Percentiles rank a stretch among this genome's conserved stretches.
Evolutionary conservation across 2,329 filamentous ascomycete genomes (phyloP).

Genomic region (Harringtonia lauricola): DNA sequence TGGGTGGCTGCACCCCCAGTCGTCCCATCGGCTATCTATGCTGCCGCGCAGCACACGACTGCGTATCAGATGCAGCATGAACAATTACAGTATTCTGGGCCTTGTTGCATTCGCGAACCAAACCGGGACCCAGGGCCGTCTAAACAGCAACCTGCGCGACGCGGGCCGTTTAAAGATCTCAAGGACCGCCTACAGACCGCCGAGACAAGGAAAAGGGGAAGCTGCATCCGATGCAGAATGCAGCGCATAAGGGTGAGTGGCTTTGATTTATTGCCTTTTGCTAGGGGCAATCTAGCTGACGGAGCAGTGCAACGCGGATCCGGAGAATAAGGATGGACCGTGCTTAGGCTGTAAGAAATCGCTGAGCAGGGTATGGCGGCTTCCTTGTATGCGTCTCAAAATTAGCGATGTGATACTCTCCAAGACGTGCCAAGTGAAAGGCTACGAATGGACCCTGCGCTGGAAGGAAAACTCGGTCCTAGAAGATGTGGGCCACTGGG

Average conservation of each 20-base stretch:
- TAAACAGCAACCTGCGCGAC: slow-evolving; percentile 26
- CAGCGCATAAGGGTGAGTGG: slow-evolving; percentile 46
- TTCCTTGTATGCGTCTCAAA: slow-evolving; percentile 50
- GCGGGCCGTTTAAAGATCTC: slow-evolving; percentile 45
- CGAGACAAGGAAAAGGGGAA: slow-evolving; percentile 44
- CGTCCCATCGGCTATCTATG: too few species aligned
- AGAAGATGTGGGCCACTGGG: slow-evolving; percentile 46
- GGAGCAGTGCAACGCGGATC: slow-evolving; percentile 39
- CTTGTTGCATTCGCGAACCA: not conserved
- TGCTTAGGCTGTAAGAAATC: slow-evolving; percentile 45
- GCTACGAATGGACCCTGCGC: slow-evolving; percentile 46
- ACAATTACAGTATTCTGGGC: too few species aligned
- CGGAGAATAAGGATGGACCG: slow-evolving; percentile 31
- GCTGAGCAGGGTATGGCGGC: slow-evolving; percentile 36
- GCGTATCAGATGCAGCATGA: too few species aligned
- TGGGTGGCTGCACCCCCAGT: too few species aligned
- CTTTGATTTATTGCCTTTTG: not conserved
- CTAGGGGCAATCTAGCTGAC: not conserved
- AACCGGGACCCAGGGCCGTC: too few species aligned
- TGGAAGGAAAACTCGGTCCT: slow-evolving; percentile 42
- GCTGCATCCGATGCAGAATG: slow-evolving; percentile 50
- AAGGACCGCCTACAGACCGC: slow-evolving; percentile 41
- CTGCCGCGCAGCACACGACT: too few species aligned
- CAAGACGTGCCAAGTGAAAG: slow-evolving; percentile 47
- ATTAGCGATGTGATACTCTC: slow-evolving; percentile 47